Evolutionary conservation across 139 green algal genomes (phyloP), one percentile per base, ranked within the genome.

Genomic region (Zygnema circumcarinatum): DNA sequence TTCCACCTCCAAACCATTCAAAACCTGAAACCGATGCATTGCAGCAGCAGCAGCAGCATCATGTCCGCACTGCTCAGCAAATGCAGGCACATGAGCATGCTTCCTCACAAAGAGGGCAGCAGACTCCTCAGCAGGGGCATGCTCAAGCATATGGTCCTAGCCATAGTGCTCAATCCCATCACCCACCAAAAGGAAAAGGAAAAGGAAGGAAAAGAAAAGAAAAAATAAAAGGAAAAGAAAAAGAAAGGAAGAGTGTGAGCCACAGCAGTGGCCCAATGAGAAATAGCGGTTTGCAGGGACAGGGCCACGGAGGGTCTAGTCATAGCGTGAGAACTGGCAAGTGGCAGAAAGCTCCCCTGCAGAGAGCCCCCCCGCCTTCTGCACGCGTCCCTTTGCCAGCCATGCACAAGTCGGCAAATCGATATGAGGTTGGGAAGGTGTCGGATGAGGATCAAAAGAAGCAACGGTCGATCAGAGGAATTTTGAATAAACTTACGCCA

Each of bases 401-500:
- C 52, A 67, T 94, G 38, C 88, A 93, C 72, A 90, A 94, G 83
- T 83, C 88, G 56, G 83, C 92, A 47, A 85, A 91, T 2, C 40
- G 53, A 22, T 93, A 83, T 53, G 74, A 79, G 68, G 87, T 90
- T n/a, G 80, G 80, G 29, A 36, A 74, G 41, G 82, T 90, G 0
- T 76, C 87, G 31, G 92, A 94, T 7, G 97, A 98, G 90, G 97
- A 98, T 92, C 94, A 98, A 90, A 94, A 94, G 90, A 95, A 95
- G 90, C 95, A 98, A 89, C 95, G 96, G 84, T 81, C 79, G 39
- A 94, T 98, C 91, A 99, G 98, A 94, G 81, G 88, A 35, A 92
- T 98, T 79, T 93, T 99, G 25, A 99, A 99, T 93, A 99, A 99
- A 96, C 94, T 99, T 47, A 99, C 97, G 35, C 95, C 95, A 3